Percentiles rank a stretch among this genome's conserved stretches.
Evolutionary conservation across 164 flowering plant species (phyloP).

Genomic region (Kalanchoe fedtschenkoi): DNA sequence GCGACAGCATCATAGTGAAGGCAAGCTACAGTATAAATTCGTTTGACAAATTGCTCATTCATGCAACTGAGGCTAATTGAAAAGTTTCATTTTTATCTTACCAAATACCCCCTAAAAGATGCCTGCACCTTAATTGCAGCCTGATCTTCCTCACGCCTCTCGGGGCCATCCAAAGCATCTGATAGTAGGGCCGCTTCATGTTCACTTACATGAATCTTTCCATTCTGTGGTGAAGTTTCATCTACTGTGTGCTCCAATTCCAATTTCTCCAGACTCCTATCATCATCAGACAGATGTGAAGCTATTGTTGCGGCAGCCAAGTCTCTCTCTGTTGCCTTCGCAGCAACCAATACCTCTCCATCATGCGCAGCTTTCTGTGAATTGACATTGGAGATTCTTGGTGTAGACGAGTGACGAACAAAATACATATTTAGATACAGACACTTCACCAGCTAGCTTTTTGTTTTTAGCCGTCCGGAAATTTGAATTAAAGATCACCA

Average conservation of each 20-base stretch:
- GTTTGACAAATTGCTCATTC: neutral
- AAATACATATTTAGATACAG: neutral
- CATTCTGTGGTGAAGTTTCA: conserved; percentile 12
- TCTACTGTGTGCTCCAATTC: conserved; percentile 20
- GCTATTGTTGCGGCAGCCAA: conserved; percentile 2
- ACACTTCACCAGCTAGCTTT: neutral
- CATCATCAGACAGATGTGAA: conserved; percentile 13
- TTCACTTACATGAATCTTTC: conserved; percentile 13
- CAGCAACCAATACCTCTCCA: conserved; percentile 17
- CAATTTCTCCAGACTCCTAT: conserved; percentile 16
- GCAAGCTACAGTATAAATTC: neutral
- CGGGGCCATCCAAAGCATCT: conserved; percentile 25
- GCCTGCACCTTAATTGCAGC: conserved; percentile 85
- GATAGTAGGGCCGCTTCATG: conserved; percentile 11
- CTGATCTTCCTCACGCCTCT: conserved; percentile 29
- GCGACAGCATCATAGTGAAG: too few relatives aligned
- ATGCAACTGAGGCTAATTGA: neutral
- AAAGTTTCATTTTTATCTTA: conserved; percentile 18
- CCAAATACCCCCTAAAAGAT: conserved; percentile 84
- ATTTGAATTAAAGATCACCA: neutral
- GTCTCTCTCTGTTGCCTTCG: conserved; percentile 17
- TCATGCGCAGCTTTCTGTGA: conserved; percentile 22
- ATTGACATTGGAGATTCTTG: neutral
- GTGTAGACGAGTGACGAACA: neutral
- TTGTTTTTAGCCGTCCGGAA: neutral